A percentile compares a stretch with the other conserved stretches of the same genome.
phyloP scores from a whole-genome alignment of 1,284 basidiomycete species.

The Ustilago bromivora region DNA sequence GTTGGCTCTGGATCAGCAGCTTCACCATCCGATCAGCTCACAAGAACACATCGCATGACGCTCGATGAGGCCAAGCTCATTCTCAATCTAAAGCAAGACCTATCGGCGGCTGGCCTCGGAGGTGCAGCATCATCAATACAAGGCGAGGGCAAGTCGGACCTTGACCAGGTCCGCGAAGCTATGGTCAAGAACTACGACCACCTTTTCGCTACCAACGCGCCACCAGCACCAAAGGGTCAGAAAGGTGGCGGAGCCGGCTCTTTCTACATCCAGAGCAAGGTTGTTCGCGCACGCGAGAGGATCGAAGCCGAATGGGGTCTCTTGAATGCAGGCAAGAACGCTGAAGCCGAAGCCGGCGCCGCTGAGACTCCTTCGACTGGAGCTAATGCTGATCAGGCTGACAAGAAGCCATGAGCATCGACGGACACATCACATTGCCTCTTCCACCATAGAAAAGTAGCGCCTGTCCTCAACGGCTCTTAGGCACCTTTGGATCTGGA shows the following conservation, averaged over 20 bases:
- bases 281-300: constrained; percentile 91
- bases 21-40: constrained; percentile 59
- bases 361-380: constrained; percentile 16
- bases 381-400: constrained; percentile 23
- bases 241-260: constrained; percentile 65
- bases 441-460: constrained; percentile 6
- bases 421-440: neutral
- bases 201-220: constrained; percentile 86
- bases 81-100: constrained; percentile 84
- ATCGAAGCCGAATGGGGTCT: constrained; percentile 82
- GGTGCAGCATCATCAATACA: constrained; percentile 19
- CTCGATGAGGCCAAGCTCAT: constrained; percentile 95
- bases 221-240: constrained; percentile 69
- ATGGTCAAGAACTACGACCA: constrained; percentile 82
- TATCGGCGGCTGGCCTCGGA: constrained; percentile 40
- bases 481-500: neutral
- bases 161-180: constrained; percentile 52
- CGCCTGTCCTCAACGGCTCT: neutral
- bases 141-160: constrained; percentile 44
- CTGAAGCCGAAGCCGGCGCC: constrained; percentile 21
- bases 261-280: constrained; percentile 92
- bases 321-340: constrained; percentile 39
- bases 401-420: constrained; percentile 26
- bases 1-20: constrained; percentile 66
- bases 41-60: constrained; percentile 89